phyloP scores from a whole-genome alignment of 2,329 filamentous ascomycete genomes.

The Trichoderma koningii region DNA sequence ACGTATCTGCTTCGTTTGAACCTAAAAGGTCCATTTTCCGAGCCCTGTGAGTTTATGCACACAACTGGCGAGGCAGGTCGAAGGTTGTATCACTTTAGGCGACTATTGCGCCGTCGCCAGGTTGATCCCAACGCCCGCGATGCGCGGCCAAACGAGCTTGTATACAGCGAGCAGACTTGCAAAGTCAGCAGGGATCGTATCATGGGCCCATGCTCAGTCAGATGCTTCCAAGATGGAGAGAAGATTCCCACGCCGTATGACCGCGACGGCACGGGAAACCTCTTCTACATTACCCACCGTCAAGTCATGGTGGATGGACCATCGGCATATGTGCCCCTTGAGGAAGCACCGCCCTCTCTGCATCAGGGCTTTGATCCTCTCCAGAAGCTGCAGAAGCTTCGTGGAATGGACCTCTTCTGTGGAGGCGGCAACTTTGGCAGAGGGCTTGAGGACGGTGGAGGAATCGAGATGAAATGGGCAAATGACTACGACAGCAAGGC shows the following conservation, averaged over 20 bases:
- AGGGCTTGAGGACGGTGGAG: constrained; percentile 72
- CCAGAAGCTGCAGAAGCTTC: constrained; percentile 45
- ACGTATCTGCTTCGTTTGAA: constrained; percentile 55
- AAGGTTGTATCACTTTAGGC: constrained; percentile 47
- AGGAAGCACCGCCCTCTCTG: constrained; percentile 41
- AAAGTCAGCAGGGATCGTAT: constrained; percentile 47
- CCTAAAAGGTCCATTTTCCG: constrained; percentile 44
- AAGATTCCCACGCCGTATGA: constrained; percentile 64
- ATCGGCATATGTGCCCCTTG: constrained; percentile 41
- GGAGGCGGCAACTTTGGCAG: constrained; percentile 77
- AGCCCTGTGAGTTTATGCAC: constrained; percentile 62
- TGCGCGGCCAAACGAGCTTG: constrained; percentile 58
- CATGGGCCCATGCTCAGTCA: constrained; percentile 59
- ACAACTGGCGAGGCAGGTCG: constrained; percentile 30
- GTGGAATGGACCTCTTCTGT: constrained; percentile 72
- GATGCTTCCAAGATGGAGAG: constrained; percentile 51
- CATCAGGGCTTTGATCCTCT: constrained; percentile 59
- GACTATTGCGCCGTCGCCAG: constrained; percentile 52
- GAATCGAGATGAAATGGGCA: constrained; percentile 64
- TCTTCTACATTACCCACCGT: constrained; percentile 62
- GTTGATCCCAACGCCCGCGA: constrained; percentile 39
- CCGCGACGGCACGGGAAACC: constrained; percentile 64
- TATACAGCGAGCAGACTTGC: constrained; percentile 54
- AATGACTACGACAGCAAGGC: constrained; percentile 67
- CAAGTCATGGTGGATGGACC: constrained; percentile 21